A percentile compares a stretch with the other conserved stretches of the same genome.
Evolutionary conservation across 129 eudicot genomes (phyloP).

Genomic region (Flaveria brownii): DNA sequence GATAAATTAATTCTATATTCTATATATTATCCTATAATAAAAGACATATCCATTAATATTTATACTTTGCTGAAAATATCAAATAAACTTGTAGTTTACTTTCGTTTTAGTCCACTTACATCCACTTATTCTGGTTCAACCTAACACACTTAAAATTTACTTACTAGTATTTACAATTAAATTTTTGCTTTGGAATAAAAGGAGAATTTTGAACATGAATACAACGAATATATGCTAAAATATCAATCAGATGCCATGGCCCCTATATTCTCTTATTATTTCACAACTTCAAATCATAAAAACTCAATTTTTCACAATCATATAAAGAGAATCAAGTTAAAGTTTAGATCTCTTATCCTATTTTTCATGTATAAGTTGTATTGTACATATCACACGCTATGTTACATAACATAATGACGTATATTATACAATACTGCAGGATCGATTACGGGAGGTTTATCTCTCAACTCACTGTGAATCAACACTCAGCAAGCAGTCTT

Average conservation of each 20-base stretch:
- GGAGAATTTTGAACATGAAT: slow-evolving; percentile 29
- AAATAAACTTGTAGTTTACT: background rate
- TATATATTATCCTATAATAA: background rate
- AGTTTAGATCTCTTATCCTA: too few species aligned
- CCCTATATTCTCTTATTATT: slow-evolving; percentile 35
- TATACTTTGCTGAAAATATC: background rate
- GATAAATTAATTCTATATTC: background rate
- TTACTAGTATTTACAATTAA: slow-evolving; percentile 35
- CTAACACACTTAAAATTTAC: slow-evolving; percentile 21
- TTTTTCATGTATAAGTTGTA: too few species aligned
- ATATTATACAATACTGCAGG: background rate
- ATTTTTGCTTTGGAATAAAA: slow-evolving; percentile 40
- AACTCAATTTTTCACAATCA: background rate
- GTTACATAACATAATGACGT: background rate
- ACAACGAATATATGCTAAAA: slow-evolving; percentile 41
- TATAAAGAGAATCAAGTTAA: too few species aligned
- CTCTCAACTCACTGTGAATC: too few species aligned
- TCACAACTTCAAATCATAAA: slow-evolving; percentile 5
- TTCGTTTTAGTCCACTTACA: background rate
- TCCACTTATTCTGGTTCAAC: slow-evolving; percentile 16
- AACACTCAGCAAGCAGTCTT: too few species aligned
- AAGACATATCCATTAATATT: too few species aligned
- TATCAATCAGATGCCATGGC: background rate
- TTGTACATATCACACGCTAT: too few species aligned
- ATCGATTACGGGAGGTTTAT: too few species aligned